Conservation (phyloP, 2,329 filamentous ascomycete genomes). For the Metarhizium humberi region DNA sequence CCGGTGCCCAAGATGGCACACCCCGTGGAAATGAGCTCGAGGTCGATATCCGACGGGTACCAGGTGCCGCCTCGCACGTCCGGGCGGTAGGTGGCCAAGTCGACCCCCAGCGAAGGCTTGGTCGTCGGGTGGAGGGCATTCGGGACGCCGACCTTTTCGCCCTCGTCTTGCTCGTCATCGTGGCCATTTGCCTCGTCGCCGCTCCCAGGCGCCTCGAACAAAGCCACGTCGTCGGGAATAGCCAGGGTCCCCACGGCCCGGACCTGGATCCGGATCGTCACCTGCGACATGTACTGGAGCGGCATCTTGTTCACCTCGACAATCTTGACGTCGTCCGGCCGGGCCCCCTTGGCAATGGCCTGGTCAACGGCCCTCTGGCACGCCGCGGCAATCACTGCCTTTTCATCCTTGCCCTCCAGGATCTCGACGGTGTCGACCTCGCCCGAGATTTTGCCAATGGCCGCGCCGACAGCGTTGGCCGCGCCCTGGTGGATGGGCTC, state of each 20-base stretch:
- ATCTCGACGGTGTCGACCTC: slow-evolving; percentile 43
- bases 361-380: slow-evolving; percentile 22
- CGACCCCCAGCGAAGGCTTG: slow-evolving; percentile 20
- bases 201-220: slow-evolving; percentile 9
- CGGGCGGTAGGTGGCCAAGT: slow-evolving; percentile 21
- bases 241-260: slow-evolving; percentile 24
- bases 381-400: slow-evolving; percentile 28
- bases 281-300: slow-evolving; percentile 25
- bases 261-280: slow-evolving; percentile 24
- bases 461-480: slow-evolving; percentile 52
- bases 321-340: slow-evolving; percentile 26
- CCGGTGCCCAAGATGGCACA: slow-evolving; percentile 28
- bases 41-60: slow-evolving; percentile 27
- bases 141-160: slow-evolving; percentile 17
- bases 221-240: slow-evolving; percentile 14
- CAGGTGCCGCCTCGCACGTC: slow-evolving; percentile 21
- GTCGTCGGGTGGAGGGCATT: slow-evolving; percentile 20
- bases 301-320: slow-evolving; percentile 36
- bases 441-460: slow-evolving; percentile 45
- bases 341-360: slow-evolving; percentile 22
- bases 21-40: slow-evolving; percentile 26
- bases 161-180: slow-evolving; percentile 15
- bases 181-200: neutral
- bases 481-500: slow-evolving; percentile 43
- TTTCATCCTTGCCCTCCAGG: slow-evolving; percentile 26